Evolutionary conservation across 1,284 basidiomycete species (phyloP), one percentile per base, ranked within the genome.

Genomic region (Ceratobasidium sp.): DNA sequence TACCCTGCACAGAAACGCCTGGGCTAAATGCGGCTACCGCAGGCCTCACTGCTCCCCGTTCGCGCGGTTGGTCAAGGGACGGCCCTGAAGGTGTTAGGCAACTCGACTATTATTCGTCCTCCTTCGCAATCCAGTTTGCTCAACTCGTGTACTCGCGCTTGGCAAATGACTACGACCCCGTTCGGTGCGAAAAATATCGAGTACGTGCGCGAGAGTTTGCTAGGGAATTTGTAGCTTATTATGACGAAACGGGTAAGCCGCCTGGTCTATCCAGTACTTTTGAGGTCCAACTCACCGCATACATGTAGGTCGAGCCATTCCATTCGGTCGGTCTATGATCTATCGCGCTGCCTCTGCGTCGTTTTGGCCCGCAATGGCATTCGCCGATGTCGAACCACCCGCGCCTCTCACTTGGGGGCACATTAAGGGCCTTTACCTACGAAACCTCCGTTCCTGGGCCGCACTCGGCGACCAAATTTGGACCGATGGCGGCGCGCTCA

Each of bases 271-370:
- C 20, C 25, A 45, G 29, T 20, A 29, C 43, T 12, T 64, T 25
- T 70, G n/a, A 15, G 7, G 13, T 8, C 7, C 22, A 47, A 13
- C 27, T 50, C n/a, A 20, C 56, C 64, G 3, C 20, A 4, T 32
- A 22, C 70, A 6, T 31, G 29, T 70, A 89, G 89, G 90, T 15
- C 85, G 88, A 15, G 88, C 86, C 0, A 87, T 92, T 73, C 87
- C 90, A 0, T 93, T 91, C 74, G 91, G 90, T 5, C 80, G 90
- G 54, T 90, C 88, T 71, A 83, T 91, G 81, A 87, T 87, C 5
- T 92, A 92, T 76, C 85, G 91, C 50, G 91, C 89, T 74, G 90
- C 90, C 7, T 89, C 90, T 84, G 87, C 90, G 27, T 86, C 89
- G 6, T 90, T 90, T 76, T 91, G 89, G 85, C 86, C 87, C 17